Evolutionary conservation across 352 stramenopile genomes (phyloP).

Genomic region (Albugo candida): DNA sequence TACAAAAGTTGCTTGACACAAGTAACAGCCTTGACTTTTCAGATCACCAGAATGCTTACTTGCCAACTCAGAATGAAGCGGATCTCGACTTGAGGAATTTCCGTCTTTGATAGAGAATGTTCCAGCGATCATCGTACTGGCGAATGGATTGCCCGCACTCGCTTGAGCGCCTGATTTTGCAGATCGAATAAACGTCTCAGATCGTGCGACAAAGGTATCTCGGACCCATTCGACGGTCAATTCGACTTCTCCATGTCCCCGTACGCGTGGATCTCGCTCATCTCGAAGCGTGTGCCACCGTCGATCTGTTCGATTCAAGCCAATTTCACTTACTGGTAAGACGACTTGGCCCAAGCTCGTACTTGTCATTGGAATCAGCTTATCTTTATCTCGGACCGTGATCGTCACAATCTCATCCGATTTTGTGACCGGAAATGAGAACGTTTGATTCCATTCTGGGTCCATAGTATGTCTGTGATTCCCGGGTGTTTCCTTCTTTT

Average conservation of each 20-base stretch:
- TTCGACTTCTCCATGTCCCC: conserved; percentile 73
- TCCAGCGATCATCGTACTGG: conserved; percentile 1
- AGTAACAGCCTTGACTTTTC: conserved; percentile 25
- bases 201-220: conserved; percentile 76
- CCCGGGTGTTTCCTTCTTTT: conserved; percentile 76
- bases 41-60: not conserved
- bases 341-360: conserved; percentile 45
- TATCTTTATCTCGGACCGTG: conserved; percentile 38
- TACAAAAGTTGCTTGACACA: conserved; percentile 67
- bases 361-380: conserved; percentile 48
- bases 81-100: too few species aligned
- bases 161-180: not conserved
- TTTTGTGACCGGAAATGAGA: conserved; percentile 70
- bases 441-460: conserved; percentile 79
- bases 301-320: conserved; percentile 53
- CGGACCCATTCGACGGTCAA: conserved; percentile 80
- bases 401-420: conserved; percentile 46
- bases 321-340: conserved; percentile 62
- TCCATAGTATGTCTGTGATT: conserved; percentile 82
- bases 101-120: too few species aligned
- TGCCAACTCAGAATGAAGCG: not conserved
- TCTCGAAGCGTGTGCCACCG: conserved; percentile 65
- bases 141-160: not conserved
- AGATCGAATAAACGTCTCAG: conserved; percentile 56
- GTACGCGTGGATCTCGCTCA: conserved; percentile 29